Conservation (phyloP, 129 eudicot species). For the Pulicaria dysenterica region DNA sequence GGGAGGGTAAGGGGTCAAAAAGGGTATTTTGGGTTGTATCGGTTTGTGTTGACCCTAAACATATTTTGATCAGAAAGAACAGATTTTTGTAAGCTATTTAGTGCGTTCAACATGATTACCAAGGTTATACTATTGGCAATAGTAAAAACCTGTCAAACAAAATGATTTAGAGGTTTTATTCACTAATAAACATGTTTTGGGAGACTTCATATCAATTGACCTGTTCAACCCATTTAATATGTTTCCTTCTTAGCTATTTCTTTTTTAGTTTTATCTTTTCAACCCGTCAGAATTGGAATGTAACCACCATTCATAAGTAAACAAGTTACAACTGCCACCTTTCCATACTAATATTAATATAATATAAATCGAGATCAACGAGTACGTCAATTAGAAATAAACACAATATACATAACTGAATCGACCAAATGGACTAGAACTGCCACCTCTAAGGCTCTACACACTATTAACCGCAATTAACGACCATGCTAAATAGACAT, state of each 20-base stretch:
- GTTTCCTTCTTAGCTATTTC: background rate
- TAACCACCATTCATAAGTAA: background rate
- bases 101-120: background rate
- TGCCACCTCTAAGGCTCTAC: background rate
- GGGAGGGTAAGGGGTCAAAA: background rate
- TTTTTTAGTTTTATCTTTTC: background rate
- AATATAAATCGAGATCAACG: no score
- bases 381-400: no score
- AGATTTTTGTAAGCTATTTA: background rate
- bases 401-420: no score
- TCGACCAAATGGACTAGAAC: background rate
- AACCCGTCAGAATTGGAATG: no score
- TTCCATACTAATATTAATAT: no score
- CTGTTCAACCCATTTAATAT: background rate
- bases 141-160: background rate
- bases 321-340: background rate
- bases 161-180: slow-evolving; percentile 1
- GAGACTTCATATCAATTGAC: background rate
- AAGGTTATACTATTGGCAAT: background rate
- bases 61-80: background rate
- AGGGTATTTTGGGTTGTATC: background rate
- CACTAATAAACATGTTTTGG: background rate
- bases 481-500: slow-evolving; percentile 4
- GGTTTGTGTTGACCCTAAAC: background rate
- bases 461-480: slow-evolving; percentile 2